These are phyloP conservation scores for Priceomyces medius DNA, from an alignment of 805 yeast species.

Conservation along the genomic window DNA sequence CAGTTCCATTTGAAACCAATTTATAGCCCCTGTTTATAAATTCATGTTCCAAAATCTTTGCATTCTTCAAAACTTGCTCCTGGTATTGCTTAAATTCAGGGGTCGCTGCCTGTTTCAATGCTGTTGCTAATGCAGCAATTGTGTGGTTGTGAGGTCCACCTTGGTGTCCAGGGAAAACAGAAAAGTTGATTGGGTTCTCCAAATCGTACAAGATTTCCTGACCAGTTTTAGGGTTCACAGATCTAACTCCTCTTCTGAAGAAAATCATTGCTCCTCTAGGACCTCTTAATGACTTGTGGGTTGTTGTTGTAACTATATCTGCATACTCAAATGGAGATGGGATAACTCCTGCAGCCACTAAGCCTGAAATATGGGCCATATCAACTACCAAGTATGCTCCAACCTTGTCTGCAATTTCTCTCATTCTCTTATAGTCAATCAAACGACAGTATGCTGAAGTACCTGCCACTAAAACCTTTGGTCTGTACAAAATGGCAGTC, in stretches of 20 bases:
- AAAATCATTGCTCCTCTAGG: constrained; percentile 99
- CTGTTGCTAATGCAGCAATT: constrained; percentile 92
- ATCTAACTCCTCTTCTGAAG: constrained; percentile 91
- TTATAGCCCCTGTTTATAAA: constrained; percentile 64
- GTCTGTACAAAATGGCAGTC: constrained; percentile 85
- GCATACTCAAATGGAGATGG: constrained; percentile 92
- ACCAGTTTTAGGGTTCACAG: constrained; percentile 74
- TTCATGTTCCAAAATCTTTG: constrained; percentile 70
- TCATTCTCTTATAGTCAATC: constrained; percentile 87
- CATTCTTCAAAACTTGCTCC: constrained; percentile 76
- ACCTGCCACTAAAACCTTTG: constrained; percentile 94
- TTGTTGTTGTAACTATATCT: constrained; percentile 96
- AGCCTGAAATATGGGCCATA: constrained; percentile 97
- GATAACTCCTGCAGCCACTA: constrained; percentile 91
- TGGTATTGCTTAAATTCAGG: constrained; percentile 91
- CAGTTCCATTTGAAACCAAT: constrained; percentile 91
- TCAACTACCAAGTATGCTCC: constrained; percentile 92
- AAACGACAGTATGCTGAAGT: constrained; percentile 93
- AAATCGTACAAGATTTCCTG: constrained; percentile 82
- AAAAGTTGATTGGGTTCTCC: constrained; percentile 89
- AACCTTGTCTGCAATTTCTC: constrained; percentile 85
- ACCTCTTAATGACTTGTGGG: constrained; percentile 96
- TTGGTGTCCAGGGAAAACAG: constrained; percentile 99
- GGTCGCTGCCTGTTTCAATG: constrained; percentile 84
- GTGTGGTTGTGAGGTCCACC: constrained; percentile 99